These are phyloP conservation scores for Blastomyces gilchristii DNA, from an alignment of 2,329 filamentous ascomycete species.

Conservation along the genomic window DNA sequence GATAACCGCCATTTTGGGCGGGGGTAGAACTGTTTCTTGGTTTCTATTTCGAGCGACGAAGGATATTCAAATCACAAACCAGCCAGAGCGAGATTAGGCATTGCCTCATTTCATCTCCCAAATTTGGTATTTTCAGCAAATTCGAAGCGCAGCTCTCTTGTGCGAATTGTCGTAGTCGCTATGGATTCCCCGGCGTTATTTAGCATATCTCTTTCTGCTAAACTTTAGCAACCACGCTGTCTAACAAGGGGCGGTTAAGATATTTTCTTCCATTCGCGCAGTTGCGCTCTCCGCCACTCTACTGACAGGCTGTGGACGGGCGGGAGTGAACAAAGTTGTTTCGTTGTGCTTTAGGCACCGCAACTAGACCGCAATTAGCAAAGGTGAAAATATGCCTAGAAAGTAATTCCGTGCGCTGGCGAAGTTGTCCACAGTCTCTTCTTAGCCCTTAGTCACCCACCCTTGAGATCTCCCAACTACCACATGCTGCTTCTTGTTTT, in stretches of 20 bases:
- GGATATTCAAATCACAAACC: not conserved
- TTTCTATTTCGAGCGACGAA: not conserved
- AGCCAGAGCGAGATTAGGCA: not conserved
- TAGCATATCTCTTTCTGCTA: not conserved
- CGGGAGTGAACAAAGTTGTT: not conserved
- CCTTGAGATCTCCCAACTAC: not conserved
- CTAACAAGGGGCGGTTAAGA: not conserved
- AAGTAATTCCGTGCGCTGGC: not conserved
- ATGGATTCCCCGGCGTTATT: not conserved
- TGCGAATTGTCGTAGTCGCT: not conserved
- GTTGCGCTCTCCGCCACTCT: not conserved
- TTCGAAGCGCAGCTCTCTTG: too few species aligned
- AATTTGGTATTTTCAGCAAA: too few species aligned
- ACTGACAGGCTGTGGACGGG: not conserved
- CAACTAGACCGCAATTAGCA: not conserved
- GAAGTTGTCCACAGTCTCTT: not conserved
- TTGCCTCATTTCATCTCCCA: not conserved
- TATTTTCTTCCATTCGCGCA: not conserved
- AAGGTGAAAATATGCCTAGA: not conserved
- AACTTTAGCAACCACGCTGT: not conserved
- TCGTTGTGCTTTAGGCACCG: not conserved
- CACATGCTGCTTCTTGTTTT: not conserved
- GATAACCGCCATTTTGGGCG: too few species aligned
- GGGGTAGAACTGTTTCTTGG: not conserved
- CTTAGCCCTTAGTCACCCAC: not conserved